Conservation (phyloP, 202 grass and related monocot genomes). For the Schoenoplectus triqueter region DNA sequence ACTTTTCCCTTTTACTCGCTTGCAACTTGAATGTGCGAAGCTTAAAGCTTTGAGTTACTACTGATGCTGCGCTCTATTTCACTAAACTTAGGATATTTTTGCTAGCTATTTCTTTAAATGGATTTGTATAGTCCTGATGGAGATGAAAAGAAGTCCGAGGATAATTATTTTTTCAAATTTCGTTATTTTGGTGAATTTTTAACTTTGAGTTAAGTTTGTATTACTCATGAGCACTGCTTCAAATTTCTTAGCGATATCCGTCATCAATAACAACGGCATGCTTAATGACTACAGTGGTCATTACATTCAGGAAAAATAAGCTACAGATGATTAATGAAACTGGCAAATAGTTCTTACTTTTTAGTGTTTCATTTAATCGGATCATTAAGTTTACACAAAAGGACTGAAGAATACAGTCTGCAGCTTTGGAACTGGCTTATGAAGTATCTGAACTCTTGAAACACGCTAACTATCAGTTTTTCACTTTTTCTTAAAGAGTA, state of each 20-base stretch:
- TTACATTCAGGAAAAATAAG: background rate
- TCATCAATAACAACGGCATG: background rate
- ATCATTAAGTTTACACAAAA: background rate
- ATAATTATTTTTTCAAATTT: constrained; percentile 12
- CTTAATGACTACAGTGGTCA: background rate
- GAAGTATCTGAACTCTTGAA: background rate
- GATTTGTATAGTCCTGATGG: background rate
- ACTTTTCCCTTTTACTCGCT: constrained; percentile 17
- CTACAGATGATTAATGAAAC: background rate
- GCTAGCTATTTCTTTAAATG: background rate
- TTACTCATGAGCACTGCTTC: background rate
- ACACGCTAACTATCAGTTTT: background rate
- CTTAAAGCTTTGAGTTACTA: constrained; percentile 13
- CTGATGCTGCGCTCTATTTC: constrained; percentile 1
- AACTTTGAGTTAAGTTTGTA: background rate
- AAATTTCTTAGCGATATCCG: background rate
- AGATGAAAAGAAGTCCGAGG: background rate
- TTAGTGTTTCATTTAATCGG: background rate
- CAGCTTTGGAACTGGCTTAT: background rate
- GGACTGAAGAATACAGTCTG: background rate
- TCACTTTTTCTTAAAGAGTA: background rate
- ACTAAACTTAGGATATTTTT: background rate
- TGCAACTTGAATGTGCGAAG: constrained; percentile 8
- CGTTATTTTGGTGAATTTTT: background rate
- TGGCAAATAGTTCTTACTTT: background rate